phyloP scores from a whole-genome alignment of 1,284 basidiomycete genomes.

The Rugosomyces carneus region DNA sequence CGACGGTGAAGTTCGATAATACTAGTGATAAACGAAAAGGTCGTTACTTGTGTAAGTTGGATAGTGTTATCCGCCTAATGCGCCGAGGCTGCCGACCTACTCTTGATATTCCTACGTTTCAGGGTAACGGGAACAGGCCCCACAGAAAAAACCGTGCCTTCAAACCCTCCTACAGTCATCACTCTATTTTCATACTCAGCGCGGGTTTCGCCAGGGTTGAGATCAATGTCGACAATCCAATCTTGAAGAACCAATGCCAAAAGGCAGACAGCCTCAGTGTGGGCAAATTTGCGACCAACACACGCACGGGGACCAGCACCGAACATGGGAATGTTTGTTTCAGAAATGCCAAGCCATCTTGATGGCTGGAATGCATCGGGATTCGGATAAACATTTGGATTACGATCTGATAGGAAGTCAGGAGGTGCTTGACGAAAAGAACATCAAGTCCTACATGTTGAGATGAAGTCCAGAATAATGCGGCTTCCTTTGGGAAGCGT shows the following conservation, averaged over 20 bases:
- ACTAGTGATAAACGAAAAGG: too few species aligned
- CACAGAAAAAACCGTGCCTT: conserved; percentile 2
- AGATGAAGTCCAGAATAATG: conserved; percentile 21
- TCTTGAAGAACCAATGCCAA: conserved; percentile 21
- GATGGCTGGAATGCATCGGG: conserved; percentile 22
- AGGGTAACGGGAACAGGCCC: neutral
- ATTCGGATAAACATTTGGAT: conserved; percentile 20
- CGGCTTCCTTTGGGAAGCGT: conserved; percentile 19
- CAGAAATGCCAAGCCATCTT: conserved; percentile 23
- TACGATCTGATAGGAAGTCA: conserved; percentile 17
- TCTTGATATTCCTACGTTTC: neutral
- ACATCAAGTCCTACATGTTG: conserved; percentile 18
- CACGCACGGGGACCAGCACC: conserved; percentile 25
- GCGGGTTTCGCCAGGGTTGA: neutral
- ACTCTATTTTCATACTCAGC: neutral
- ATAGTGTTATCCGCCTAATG: too few species aligned
- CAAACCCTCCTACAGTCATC: neutral
- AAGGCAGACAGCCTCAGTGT: conserved; percentile 22
- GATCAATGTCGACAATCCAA: conserved; percentile 20
- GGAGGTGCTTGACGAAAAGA: neutral
- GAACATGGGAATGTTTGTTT: conserved; percentile 21
- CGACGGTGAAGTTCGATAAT: too few species aligned
- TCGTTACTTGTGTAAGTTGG: too few species aligned
- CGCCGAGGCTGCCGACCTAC: too few species aligned
- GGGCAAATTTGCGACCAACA: conserved; percentile 24